Base-by-base conservation (phyloP, 2,329 filamentous ascomycete species). In the Paracorniculantispora psalliotae region DNA sequence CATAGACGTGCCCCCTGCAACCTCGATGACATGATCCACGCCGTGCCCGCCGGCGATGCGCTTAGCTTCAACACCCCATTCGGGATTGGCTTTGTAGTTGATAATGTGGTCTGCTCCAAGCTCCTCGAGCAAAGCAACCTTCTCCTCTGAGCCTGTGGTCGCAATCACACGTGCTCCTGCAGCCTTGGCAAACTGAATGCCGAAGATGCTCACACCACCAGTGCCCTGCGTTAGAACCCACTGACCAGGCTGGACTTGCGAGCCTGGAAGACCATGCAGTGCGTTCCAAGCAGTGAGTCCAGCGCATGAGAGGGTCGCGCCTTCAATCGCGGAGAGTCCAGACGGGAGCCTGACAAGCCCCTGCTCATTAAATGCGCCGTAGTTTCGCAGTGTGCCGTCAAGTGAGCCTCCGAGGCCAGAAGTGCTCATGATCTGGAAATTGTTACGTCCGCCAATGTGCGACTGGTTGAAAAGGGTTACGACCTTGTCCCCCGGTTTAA, bases 161-260 rank as follows among this genome's bases (percentile, higher is more conserved):
- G 77, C 77, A 53, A 81, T 77, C 60, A 81, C 78, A 6, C 62
- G 74, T 6, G 78, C 78, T 44, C 79, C 78, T 3, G 75, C 76
- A 1, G 77, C 77, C 65, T 77, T 78, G 58, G 79, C 79, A 62
- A 81, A 79, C 72, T 80, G 86, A 15, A 89, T 69, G 2, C 80
- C 86, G 60, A 88, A 88, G 61, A 89, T 78, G 62, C 79, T 83
- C 8, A 90, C 87, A 59, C 87, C 86, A 17, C 87, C 87, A 0
- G 86, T 89, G n/a, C 87, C 87, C 71, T 89, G 85, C 1, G 85
- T 85, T 33, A 90, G 76, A 2, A 90, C 85, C 64, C 71, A 77
- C 61, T 81, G 71, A 7, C 84, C 85, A 0, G 82, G 78, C 66
- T 77, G 76, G 61, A 87, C 63, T 51, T 67, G 66, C 60, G 71